Evolutionary conservation across 1,284 basidiomycete genomes (phyloP).

Genomic region (Mycena citricolor): DNA sequence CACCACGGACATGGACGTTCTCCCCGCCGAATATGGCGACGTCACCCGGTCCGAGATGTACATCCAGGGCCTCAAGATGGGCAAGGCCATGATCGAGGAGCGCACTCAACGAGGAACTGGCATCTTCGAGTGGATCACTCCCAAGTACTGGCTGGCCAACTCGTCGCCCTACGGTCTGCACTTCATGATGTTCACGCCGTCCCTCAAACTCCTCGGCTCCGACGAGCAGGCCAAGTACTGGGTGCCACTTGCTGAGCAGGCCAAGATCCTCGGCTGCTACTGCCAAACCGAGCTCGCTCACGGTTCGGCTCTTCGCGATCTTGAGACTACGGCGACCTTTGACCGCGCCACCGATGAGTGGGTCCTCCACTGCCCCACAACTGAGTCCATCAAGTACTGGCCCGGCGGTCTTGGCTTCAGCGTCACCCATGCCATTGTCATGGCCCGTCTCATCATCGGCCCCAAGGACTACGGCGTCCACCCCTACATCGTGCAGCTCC

Average conservation of each 20-base stretch:
- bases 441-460: conserved; percentile 24
- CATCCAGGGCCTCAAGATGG: conserved; percentile 25
- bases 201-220: conserved; percentile 25
- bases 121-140: conserved; percentile 7
- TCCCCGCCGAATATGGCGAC: conserved; percentile 24
- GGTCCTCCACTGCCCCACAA: conserved; percentile 27
- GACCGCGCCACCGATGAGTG: conserved; percentile 25
- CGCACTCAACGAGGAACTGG: conserved; percentile 17
- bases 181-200: conserved; percentile 25
- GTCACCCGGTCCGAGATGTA: conserved; percentile 23
- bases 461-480: conserved; percentile 24
- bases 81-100: conserved; percentile 23
- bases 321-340: conserved; percentile 29
- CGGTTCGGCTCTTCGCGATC: conserved; percentile 25
- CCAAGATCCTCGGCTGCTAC: conserved; percentile 24
- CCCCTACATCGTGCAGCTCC: conserved; percentile 27
- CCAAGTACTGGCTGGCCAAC: conserved; percentile 22
- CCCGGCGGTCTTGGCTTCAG: conserved; percentile 26
- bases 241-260: conserved; percentile 26
- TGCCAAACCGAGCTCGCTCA: conserved; percentile 26
- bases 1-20: conserved; percentile 4
- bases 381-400: conserved; percentile 28
- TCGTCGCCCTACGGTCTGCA: conserved; percentile 27
- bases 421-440: conserved; percentile 27
- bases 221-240: conserved; percentile 26